Percentiles rank a stretch among this genome's conserved stretches.
phyloP scores from a whole-genome alignment of 2,329 filamentous ascomycete genomes.

The Phaeophleospora eucalypticola region DNA sequence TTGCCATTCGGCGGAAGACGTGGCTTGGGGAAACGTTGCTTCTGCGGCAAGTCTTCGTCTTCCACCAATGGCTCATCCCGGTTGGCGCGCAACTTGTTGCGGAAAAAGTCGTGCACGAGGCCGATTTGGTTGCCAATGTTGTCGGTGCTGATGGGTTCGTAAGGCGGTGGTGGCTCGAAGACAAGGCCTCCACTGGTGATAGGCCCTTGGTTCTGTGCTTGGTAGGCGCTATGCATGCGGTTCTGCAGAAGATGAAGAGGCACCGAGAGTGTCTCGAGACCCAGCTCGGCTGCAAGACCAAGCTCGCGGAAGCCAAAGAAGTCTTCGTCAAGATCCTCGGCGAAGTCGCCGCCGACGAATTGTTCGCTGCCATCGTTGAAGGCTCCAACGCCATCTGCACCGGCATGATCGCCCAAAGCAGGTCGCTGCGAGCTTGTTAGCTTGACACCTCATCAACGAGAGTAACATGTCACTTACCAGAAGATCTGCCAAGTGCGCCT shows the following conservation, averaged over 20 bases:
- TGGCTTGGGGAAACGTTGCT: constrained; percentile 69
- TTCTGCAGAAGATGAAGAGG: constrained; percentile 91
- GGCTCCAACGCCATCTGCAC: constrained; percentile 77
- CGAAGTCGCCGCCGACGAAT: constrained; percentile 94
- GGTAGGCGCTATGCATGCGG: constrained; percentile 78
- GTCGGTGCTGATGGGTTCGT: constrained; percentile 74
- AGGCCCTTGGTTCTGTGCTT: constrained; percentile 67
- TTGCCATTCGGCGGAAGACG: constrained; percentile 71
- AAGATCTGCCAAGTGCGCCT: constrained; percentile 84
- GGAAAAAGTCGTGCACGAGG: constrained; percentile 86
- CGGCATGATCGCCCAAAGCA: constrained; percentile 69
- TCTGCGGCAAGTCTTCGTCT: constrained; percentile 89
- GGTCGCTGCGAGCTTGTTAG: constrained; percentile 55
- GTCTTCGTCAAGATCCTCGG: constrained; percentile 95
- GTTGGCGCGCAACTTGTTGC: constrained; percentile 80
- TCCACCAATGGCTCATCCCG: constrained; percentile 79
- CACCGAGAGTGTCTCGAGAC: constrained; percentile 80
- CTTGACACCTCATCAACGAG: not conserved
- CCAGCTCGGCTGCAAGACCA: constrained; percentile 86
- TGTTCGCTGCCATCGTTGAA: constrained; percentile 98
- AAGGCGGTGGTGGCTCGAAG: constrained; percentile 64
- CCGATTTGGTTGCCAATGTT: constrained; percentile 77
- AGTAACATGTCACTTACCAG: constrained; percentile 46
- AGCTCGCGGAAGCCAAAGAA: constrained; percentile 98
- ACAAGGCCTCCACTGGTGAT: constrained; percentile 57